Evolutionary conservation across 2,329 filamentous ascomycete genomes (phyloP).

Genomic region (Fusarium drepaniforme): DNA sequence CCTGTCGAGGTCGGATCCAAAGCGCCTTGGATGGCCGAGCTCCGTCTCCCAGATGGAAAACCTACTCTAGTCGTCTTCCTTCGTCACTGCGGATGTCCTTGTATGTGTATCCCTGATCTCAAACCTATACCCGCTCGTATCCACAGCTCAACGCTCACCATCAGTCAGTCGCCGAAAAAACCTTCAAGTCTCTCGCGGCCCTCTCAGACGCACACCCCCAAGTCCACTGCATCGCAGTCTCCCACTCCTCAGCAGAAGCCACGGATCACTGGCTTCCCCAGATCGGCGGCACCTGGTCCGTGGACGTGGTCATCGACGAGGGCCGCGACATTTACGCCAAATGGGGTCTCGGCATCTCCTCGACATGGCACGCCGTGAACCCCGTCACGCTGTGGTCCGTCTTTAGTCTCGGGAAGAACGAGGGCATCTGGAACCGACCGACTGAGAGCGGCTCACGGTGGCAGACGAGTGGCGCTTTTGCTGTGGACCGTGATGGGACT

Average conservation of each 20-base stretch:
- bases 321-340: constrained; percentile 70
- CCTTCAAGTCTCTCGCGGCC: constrained; percentile 66
- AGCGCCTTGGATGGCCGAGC: constrained; percentile 66
- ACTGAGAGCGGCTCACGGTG: constrained; percentile 76
- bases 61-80: constrained; percentile 76
- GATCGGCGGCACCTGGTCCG: constrained; percentile 68
- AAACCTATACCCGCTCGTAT: too few relatives aligned
- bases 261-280: constrained; percentile 70
- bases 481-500: constrained; percentile 50
- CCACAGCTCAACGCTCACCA: neutral
- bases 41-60: constrained; percentile 66
- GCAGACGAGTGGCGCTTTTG: constrained; percentile 77
- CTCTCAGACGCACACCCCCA: constrained; percentile 62
- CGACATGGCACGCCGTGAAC: constrained; percentile 72
- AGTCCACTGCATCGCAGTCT: constrained; percentile 71
- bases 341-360: constrained; percentile 74
- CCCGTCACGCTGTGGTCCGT: constrained; percentile 69
- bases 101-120: constrained; percentile 59
- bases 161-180: constrained; percentile 74
- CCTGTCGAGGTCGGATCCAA: constrained; percentile 64
- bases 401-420: constrained; percentile 68
- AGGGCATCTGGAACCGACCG: constrained; percentile 75
- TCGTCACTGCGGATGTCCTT: constrained; percentile 80
- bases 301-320: constrained; percentile 71
- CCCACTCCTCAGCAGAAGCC: constrained; percentile 65